Evolutionary conservation across 805 yeast genomes (phyloP).

Genomic region (Hanseniaspora nectarophila): DNA sequence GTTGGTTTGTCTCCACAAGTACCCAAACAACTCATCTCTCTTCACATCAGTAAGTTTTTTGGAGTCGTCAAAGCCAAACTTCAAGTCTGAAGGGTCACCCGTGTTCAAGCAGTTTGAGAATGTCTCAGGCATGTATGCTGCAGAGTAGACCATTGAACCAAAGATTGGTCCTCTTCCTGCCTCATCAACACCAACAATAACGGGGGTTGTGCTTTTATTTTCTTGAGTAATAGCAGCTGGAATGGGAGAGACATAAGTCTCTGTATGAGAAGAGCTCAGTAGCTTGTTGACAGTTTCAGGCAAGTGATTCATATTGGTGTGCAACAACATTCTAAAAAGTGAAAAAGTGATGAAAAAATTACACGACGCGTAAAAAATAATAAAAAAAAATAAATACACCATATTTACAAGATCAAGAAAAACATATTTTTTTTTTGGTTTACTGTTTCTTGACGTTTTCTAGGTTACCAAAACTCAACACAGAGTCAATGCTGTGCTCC

Average conservation of each 20-base stretch:
- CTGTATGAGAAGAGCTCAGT: constrained; percentile 26
- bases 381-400: neutral
- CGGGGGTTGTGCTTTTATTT: constrained; percentile 29
- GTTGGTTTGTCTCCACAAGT: constrained; percentile 37
- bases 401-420: too few species aligned
- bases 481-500: constrained; percentile 56
- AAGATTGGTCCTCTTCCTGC: constrained; percentile 98
- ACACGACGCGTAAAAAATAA: neutral
- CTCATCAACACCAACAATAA: constrained; percentile 82
- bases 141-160: constrained; percentile 96
- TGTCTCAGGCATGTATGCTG: constrained; percentile 48
- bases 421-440: neutral
- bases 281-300: constrained; percentile 27
- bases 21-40: constrained; percentile 49
- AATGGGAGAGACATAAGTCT: constrained; percentile 40
- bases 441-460: constrained; percentile 57
- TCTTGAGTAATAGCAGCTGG: constrained; percentile 31
- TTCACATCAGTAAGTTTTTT: constrained; percentile 66
- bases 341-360: neutral
- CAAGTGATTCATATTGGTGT: constrained; percentile 6
- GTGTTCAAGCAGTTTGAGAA: constrained; percentile 21
- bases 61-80: constrained; percentile 85
- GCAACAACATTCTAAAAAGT: neutral
- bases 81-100: constrained; percentile 39
- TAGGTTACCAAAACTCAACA: constrained; percentile 61